Evolutionary conservation across 495 filamentous ascomycete genomes (phyloP).

Genomic region (Lophiostoma macrostomum): DNA sequence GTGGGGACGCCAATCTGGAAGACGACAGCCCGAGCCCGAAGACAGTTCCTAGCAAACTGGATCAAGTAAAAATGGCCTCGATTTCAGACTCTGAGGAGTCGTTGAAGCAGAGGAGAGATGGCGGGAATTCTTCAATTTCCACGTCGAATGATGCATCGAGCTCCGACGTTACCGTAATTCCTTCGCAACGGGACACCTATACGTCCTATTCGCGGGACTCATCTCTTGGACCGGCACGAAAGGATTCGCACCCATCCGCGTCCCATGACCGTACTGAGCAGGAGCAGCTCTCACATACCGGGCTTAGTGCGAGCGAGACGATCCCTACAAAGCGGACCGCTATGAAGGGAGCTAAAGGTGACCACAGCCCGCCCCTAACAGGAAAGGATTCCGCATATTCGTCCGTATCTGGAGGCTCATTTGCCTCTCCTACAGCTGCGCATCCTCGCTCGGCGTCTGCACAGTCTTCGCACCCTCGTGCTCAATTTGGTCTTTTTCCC

Average conservation of each 20-base stretch:
- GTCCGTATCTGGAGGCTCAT: slow-evolving; percentile 30
- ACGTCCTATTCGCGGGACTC: too few relatives aligned
- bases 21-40: not conserved
- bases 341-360: slow-evolving; percentile 6
- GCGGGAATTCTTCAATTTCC: not conserved
- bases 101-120: not conserved
- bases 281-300: not conserved
- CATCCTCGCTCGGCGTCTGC: slow-evolving; percentile 24
- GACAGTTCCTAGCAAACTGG: not conserved
- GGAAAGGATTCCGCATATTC: slow-evolving; percentile 35
- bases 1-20: slow-evolving; percentile 2
- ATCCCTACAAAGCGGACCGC: not conserved
- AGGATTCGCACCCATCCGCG: not conserved
- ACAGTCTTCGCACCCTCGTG: slow-evolving; percentile 22
- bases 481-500: slow-evolving; percentile 29
- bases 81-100: slow-evolving; percentile 8
- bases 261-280: not conserved
- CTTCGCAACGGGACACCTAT: too few relatives aligned
- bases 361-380: slow-evolving; percentile 28
- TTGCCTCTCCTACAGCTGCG: slow-evolving; percentile 20
- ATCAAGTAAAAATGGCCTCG: not conserved
- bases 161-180: not conserved
- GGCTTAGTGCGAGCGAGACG: slow-evolving; percentile 7
- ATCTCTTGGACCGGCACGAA: slow-evolving; percentile 1
- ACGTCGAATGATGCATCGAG: not conserved